Evolutionary conservation across 805 yeast species (phyloP), one percentile per base, ranked within the genome.

Genomic region (Wickerhamiella cacticola): DNA sequence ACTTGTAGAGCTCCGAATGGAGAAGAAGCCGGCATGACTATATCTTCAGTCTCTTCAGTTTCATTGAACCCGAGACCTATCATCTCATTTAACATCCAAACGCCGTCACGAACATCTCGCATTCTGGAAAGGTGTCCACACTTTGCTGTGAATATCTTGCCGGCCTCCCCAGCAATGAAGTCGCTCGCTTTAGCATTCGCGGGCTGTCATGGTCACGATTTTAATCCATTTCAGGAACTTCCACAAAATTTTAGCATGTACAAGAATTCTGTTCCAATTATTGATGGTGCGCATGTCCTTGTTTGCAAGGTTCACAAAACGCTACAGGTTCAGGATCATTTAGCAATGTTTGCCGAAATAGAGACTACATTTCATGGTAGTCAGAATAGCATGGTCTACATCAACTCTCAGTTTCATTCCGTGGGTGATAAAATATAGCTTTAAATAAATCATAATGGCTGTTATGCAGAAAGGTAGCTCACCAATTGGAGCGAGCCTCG

Each of bases 261-360:
- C 57, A 53, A 13, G 9, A 4, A 13, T 16, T 36, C 41, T 3
- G 12, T 13, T 21, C 18, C 26, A 21, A 50, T 65, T 12, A 41
- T 64, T 16, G 39, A 43, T n/a, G 48, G 44, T 26, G 55, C 65
- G 7, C 46, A 49, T 22, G 54, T 62, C 3, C 53, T 65, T 40
- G 53, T 59, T 31, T 65, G 68, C 44, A 45, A 48, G 28, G 52
- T 56, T 5, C 38, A 49, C 26, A 43, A 55, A 26, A 53, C 56
- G 12, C 29, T 59, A n/a, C 50, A 53, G 9, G 80, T 86, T 1
- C 87, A 82, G 51, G 86, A 82, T 58, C 97, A 89, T 64, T 95
- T 88, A 60, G 77, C 89, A 3, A 85, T 96, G 92, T 76, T 87
- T 3, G 95, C 85, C 2, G 72, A 75, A 51, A 94, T 89, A 3